Base-by-base conservation (phyloP, 129 eudicot genomes). In the Arctium lappa region DNA sequence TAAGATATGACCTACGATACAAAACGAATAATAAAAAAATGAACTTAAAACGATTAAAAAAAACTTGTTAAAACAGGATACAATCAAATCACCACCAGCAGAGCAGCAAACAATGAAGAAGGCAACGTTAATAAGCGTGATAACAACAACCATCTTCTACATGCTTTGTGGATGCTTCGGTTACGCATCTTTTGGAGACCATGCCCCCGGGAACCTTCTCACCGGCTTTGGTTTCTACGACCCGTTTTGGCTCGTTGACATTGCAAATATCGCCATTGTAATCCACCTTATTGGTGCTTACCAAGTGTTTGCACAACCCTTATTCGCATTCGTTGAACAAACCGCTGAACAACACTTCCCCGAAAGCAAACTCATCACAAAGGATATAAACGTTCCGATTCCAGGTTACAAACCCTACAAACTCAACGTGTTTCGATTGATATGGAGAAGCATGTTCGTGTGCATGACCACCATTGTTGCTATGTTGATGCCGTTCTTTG, bases 161-260 rank as follows among this genome's bases (percentile, higher is more conserved):
- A 88, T 91, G 91, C 94, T 91, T 33, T 91, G 94, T 77, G 94
- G 94, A 31, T 87, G 92, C 80, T 82, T 91, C 33, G 94, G 94
- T 10, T 91, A 91, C 5, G 94, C 94, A 2, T 89, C 94, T 18
- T 91, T 91, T 60, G 94, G 94, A 6, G 94, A 91, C 88, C 85
- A 84, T 8, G 88, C 92, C 53, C 94, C 94, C 0, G 94, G 94
- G 3, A 91, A 91, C 87, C 94, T 91, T 84, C 86, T 91, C n/a
- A 91, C 94, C 4, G 94, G 94, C 0, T 91, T 91, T 32, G 94
- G 94, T 0, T 88, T 88, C 79, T 91, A 84, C 36, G 89, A 91
- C 77, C 94, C 90, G 0, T 91, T 6, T 65, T 88, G 94, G 94
- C 89, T 91, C 16, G 90, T 91, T n/a, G 94, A 91, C 71, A 87